Conservation (phyloP, 140 eudicot genomes). For the Erigeron philadelphicus region DNA sequence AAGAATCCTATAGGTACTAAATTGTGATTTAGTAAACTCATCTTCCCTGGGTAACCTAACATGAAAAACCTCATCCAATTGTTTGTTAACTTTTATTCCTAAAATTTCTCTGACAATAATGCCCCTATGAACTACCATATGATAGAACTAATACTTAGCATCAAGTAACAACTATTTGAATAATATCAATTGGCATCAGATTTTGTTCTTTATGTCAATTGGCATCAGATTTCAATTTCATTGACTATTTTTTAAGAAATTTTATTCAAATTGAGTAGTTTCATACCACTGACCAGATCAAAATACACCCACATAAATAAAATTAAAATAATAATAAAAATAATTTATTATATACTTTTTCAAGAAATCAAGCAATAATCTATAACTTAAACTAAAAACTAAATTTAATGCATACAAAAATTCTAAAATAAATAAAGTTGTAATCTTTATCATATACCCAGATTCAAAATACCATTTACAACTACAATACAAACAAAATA, state of each 20-base stretch:
- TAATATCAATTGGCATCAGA: no score
- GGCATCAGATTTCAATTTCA: no score
- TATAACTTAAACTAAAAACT: constrained; percentile 15
- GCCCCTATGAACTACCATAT: constrained; percentile 9
- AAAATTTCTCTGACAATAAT: neutral
- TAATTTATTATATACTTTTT: neutral
- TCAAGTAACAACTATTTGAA: no score
- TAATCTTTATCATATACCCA: constrained; percentile 25
- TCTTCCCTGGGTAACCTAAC: no score
- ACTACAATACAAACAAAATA: neutral
- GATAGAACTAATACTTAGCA: neutral
- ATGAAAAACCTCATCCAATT: constrained; percentile 2
- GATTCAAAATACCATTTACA: constrained; percentile 25
- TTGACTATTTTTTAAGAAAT: neutral
- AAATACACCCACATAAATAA: neutral
- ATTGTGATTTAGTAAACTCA: constrained; percentile 16
- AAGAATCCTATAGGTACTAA: constrained; percentile 23
- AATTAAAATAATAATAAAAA: neutral
- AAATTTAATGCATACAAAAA: neutral
- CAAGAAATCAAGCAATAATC: constrained; percentile 14
- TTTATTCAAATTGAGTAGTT: neutral
- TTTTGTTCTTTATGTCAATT: no score
- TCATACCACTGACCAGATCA: constrained; percentile 17
- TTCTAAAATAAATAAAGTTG: constrained; percentile 1
- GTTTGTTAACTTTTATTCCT: neutral